Conservation (phyloP, 129 eudicot genomes). For the Lactuca saligna region DNA sequence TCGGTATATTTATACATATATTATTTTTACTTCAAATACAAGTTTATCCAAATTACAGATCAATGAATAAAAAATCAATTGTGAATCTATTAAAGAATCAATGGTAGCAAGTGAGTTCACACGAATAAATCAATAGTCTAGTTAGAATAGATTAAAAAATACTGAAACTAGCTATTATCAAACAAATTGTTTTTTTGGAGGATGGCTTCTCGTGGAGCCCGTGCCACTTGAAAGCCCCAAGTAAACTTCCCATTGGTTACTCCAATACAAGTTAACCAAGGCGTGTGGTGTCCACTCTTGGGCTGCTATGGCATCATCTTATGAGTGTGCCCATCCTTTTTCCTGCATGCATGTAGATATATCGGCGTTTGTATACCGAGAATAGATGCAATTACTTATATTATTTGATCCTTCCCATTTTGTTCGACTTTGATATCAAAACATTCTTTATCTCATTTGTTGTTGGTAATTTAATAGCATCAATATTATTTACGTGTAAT, state of each 20-base stretch:
- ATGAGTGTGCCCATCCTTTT: not conserved
- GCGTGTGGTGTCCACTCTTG: not conserved
- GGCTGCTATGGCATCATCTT: not conserved
- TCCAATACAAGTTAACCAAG: not conserved
- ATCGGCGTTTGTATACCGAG: not conserved
- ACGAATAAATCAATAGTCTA: not conserved
- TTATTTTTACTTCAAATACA: too few species aligned
- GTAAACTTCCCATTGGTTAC: not conserved
- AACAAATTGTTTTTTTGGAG: not conserved
- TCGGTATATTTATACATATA: constrained; percentile 4
- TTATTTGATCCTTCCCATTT: not conserved
- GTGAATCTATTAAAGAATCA: not conserved
- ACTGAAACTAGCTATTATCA: not conserved
- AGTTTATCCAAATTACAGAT: not conserved
- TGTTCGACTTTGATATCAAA: too few species aligned
- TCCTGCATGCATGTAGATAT: not conserved
- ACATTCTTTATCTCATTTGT: too few species aligned
- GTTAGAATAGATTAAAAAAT: too few species aligned
- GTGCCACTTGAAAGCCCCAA: not conserved
- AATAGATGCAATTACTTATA: too few species aligned
- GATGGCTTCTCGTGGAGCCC: not conserved
- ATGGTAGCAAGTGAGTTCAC: not conserved
- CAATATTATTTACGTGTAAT: too few species aligned
- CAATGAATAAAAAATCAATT: too few species aligned
- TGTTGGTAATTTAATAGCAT: too few species aligned